A percentile compares a stretch with the other conserved stretches of the same genome.
Conservation (phyloP, 2,329 filamentous ascomycete species). For the Calycina marina region DNA sequence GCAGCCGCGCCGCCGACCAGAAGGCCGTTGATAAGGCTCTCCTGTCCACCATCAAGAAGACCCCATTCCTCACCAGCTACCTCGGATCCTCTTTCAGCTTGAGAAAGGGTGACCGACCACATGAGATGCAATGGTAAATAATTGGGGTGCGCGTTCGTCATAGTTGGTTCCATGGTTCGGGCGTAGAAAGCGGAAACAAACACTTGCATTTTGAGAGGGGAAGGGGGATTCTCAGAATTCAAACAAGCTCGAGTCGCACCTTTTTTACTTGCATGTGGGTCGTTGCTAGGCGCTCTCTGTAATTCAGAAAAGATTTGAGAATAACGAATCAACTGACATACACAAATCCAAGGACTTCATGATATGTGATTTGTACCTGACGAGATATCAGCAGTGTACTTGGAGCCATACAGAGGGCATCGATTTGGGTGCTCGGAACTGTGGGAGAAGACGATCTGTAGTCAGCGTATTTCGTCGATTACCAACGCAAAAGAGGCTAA, state of each 20-base stretch:
- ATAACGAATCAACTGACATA: slow-evolving; percentile 22
- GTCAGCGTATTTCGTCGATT: too few relatives aligned
- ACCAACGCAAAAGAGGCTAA: too few relatives aligned
- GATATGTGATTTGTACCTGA: too few relatives aligned
- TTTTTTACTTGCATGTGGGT: too few relatives aligned
- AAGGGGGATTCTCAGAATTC: too few relatives aligned
- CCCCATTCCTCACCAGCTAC: slow-evolving; percentile 85
- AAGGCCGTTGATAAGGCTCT: slow-evolving; percentile 97
- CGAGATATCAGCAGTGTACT: too few relatives aligned
- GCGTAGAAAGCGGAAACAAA: slow-evolving; percentile 28
- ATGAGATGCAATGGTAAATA: slow-evolving; percentile 98
- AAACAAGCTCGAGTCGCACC: too few relatives aligned
- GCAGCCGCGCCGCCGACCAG: slow-evolving; percentile 89
- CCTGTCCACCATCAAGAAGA: slow-evolving; percentile 95
- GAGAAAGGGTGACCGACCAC: slow-evolving; percentile 97
- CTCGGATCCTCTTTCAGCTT: slow-evolving; percentile 94
- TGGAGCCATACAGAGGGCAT: too few relatives aligned
- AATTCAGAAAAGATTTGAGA: slow-evolving; percentile 21
- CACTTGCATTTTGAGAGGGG: slow-evolving; percentile 6
- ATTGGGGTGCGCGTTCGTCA: slow-evolving; percentile 14
- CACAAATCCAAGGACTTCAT: slow-evolving; percentile 14
- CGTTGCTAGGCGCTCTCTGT: slow-evolving; percentile 20
- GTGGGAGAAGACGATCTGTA: too few relatives aligned
- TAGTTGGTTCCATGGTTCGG: slow-evolving; percentile 5
- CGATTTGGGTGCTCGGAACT: too few relatives aligned